Percentiles rank a stretch among this genome's conserved stretches.
Conservation (phyloP, 345 rosid genomes). For the Gossypium herbaceum region DNA sequence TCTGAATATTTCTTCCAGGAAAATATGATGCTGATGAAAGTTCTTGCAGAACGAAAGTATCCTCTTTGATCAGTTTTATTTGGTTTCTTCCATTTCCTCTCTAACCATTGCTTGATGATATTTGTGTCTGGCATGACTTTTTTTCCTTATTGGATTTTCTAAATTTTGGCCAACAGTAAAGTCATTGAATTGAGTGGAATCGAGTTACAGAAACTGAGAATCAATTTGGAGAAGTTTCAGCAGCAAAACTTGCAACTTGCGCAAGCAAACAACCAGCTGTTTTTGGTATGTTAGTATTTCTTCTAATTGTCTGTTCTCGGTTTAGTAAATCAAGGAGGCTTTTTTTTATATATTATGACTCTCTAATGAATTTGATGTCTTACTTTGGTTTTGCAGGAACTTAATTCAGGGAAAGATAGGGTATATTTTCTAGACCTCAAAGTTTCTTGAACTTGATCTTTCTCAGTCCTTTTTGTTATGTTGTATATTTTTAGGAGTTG, state of each 20-base stretch:
- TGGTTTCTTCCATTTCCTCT: background rate
- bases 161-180: slow-evolving; percentile 35
- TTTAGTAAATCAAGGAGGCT: background rate
- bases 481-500: slow-evolving; percentile 12
- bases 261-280: slow-evolving; percentile 50
- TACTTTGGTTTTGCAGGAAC: slow-evolving; percentile 49
- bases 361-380: slow-evolving; percentile 18
- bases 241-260: slow-evolving; percentile 66
- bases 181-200: slow-evolving; percentile 44
- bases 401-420: slow-evolving; percentile 61
- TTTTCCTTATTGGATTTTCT: slow-evolving; percentile 2
- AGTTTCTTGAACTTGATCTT: slow-evolving; percentile 20
- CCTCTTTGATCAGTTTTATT: slow-evolving; percentile 10
- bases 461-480: background rate
- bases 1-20: slow-evolving; percentile 41
- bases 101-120: background rate
- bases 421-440: slow-evolving; percentile 32
- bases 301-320: slow-evolving; percentile 3
- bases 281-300: slow-evolving; percentile 41
- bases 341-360: background rate
- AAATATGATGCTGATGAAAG: slow-evolving; percentile 45
- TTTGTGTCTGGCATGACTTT: slow-evolving; percentile 16
- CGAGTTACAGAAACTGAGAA: slow-evolving; percentile 54
- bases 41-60: slow-evolving; percentile 52
- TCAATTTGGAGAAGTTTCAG: slow-evolving; percentile 49